These are phyloP conservation scores for Epichloe sp. DNA, from an alignment of 2,329 filamentous ascomycete genomes.

Conservation along the genomic window DNA sequence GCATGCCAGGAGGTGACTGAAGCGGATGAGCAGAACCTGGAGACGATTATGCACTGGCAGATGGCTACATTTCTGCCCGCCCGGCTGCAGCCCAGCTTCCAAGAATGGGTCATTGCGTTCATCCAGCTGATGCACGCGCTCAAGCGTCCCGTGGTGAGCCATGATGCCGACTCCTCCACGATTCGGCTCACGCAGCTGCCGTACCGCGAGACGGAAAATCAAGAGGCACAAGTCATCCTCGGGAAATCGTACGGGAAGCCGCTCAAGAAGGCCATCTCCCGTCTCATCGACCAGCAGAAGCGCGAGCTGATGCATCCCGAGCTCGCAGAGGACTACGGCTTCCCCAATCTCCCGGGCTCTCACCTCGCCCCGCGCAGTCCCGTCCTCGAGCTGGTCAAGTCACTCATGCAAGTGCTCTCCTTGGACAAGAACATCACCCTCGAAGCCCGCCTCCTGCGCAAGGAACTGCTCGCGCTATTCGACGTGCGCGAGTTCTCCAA, in stretches of 20 bases:
- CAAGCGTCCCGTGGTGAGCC: conserved; percentile 51
- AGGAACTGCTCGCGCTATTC: conserved; percentile 79
- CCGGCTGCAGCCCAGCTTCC: conserved; percentile 71
- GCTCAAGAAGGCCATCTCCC: conserved; percentile 74
- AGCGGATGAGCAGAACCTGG: conserved; percentile 57
- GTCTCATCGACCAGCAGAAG: conserved; percentile 73
- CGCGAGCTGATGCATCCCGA: conserved; percentile 83
- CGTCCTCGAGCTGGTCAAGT: conserved; percentile 81
- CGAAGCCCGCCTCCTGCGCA: conserved; percentile 76
- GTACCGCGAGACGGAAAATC: conserved; percentile 44
- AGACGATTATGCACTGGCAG: conserved; percentile 98
- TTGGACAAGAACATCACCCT: conserved; percentile 84
- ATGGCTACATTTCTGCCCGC: conserved; percentile 76
- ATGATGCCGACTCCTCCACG: conserved; percentile 35
- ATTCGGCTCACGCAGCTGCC: conserved; percentile 46
- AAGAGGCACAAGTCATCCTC: conserved; percentile 53
- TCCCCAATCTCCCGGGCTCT: conserved; percentile 67
- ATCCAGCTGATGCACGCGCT: conserved; percentile 84
- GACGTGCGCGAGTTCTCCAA: conserved; percentile 89
- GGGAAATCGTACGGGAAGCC: conserved; percentile 79
- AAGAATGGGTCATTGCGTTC: conserved; percentile 89
- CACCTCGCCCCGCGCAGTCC: conserved; percentile 48
- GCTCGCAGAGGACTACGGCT: conserved; percentile 73
- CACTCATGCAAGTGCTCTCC: conserved; percentile 80
- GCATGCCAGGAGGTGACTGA: conserved; percentile 75